Conservation (phyloP, 176 grass and related monocot genomes). For the Chrysopogon serrulatus region DNA sequence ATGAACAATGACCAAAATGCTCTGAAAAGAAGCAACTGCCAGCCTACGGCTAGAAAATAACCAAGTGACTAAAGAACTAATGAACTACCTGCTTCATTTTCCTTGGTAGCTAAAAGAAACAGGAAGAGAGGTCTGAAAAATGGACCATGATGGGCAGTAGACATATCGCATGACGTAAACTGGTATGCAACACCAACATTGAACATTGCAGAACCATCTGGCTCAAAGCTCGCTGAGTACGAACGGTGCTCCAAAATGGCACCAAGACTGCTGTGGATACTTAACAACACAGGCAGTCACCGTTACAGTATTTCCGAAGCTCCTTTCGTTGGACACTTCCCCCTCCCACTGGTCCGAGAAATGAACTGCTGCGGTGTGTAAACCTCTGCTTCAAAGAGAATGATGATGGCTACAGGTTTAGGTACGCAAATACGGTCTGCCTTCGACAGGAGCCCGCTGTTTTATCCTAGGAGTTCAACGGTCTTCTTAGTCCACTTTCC, state of each 20-base stretch:
- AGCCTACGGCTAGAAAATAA: not conserved
- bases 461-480: conserved; percentile 30
- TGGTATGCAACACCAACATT: not conserved
- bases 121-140: not conserved
- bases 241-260: conserved; percentile 1
- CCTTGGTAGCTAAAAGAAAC: not conserved
- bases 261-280: conserved; percentile 6
- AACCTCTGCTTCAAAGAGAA: conserved; percentile 26
- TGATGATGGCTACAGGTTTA: not conserved
- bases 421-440: not conserved
- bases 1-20: conserved; percentile 26
- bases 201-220: not conserved
- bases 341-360: not conserved
- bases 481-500: conserved; percentile 52
- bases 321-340: not conserved
- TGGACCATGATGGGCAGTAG: not conserved
- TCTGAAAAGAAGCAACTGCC: not conserved
- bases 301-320: not conserved
- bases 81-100: not conserved
- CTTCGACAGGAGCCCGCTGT: conserved; percentile 3
- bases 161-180: not conserved
- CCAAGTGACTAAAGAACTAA: not conserved
- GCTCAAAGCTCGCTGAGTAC: not conserved
- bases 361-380: conserved; percentile 33
- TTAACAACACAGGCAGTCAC: not conserved